Evolutionary conservation across 495 filamentous ascomycete genomes (phyloP).

Genomic region (Aspergillus egyptiacus): DNA sequence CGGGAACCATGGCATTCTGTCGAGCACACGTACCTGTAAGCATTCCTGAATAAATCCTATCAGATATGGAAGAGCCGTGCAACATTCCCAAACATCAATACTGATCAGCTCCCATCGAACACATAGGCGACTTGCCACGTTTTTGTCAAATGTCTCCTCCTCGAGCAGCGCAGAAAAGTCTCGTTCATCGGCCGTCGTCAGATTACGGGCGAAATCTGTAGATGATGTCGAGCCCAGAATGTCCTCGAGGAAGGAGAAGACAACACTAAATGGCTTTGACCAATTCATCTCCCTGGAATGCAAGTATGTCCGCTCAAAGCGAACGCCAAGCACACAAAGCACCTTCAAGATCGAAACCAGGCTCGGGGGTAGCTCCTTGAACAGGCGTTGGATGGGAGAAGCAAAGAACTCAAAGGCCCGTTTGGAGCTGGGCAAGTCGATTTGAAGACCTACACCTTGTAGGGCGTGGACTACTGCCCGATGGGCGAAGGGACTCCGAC

Average conservation of each 20-base stretch:
- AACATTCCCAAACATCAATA: slow-evolving; percentile 38
- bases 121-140: slow-evolving; percentile 18
- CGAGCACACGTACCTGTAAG: slow-evolving; percentile 23
- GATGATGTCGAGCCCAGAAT: slow-evolving; percentile 26
- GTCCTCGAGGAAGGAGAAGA: slow-evolving; percentile 31
- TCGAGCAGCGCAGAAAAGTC: slow-evolving; percentile 24
- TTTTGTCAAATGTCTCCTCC: slow-evolving; percentile 18
- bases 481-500: slow-evolving; percentile 36
- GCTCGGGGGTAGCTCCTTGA: slow-evolving; percentile 28
- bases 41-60: slow-evolving; percentile 32
- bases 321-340: slow-evolving; percentile 29
- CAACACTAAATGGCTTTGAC: slow-evolving; percentile 27
- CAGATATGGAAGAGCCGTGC: slow-evolving; percentile 32
- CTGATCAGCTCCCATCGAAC: slow-evolving; percentile 28
- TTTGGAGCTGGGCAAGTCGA: slow-evolving; percentile 9
- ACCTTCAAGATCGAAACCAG: slow-evolving; percentile 32
- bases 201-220: slow-evolving; percentile 25
- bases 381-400: slow-evolving; percentile 33
- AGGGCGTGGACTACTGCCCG: slow-evolving; percentile 28
- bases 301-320: slow-evolving; percentile 33
- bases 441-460: slow-evolving; percentile 6
- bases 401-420: slow-evolving; percentile 37
- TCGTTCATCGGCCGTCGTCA: slow-evolving; percentile 25
- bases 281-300: slow-evolving; percentile 34
- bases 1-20: not conserved